Conservation (phyloP, 345 rosid species). For the Heritiera littoralis region DNA sequence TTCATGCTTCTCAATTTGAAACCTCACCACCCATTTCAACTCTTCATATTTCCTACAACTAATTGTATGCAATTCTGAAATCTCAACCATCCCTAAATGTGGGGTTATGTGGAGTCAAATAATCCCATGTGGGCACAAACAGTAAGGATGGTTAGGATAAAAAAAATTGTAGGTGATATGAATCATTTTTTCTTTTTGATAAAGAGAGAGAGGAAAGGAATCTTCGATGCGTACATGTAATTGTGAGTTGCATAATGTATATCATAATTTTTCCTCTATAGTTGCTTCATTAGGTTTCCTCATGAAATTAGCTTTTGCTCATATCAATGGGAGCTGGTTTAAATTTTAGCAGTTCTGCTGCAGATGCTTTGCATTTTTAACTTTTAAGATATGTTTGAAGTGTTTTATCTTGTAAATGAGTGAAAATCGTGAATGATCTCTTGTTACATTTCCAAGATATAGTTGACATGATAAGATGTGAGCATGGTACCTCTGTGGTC, state of each 20-base stretch:
- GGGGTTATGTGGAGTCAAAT: background rate
- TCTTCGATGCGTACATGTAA: background rate
- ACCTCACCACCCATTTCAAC: background rate
- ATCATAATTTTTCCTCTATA: background rate
- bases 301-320: background rate
- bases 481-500: background rate
- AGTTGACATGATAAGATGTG: background rate
- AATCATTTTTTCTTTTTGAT: background rate
- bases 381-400: background rate
- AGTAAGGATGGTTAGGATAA: background rate
- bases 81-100: background rate
- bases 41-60: background rate
- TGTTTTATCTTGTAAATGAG: background rate
- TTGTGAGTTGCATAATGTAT: background rate
- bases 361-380: background rate
- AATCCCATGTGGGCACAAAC: background rate
- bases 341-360: background rate
- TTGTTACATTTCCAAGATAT: constrained; percentile 11
- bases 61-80: background rate
- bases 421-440: background rate
- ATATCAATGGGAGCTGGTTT: background rate
- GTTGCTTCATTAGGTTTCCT: background rate
- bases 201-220: background rate
- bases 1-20: background rate
- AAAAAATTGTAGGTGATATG: background rate